phyloP scores from a whole-genome alignment of 1,139 yeast species.

The Yamadazyma dendronema region DNA sequence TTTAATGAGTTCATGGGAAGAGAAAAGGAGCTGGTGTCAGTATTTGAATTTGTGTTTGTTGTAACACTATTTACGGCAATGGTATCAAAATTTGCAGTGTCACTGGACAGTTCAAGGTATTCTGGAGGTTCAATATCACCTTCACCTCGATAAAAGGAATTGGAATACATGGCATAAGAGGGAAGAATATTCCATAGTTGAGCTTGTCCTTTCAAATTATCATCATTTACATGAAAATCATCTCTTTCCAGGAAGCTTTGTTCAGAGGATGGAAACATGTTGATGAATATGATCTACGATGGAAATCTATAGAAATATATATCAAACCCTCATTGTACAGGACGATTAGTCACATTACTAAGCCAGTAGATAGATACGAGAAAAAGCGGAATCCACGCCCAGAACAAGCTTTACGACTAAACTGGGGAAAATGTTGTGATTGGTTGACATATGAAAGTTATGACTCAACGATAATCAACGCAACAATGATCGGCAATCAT shows the following conservation, averaged over 20 bases:
- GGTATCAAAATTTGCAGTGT: background rate
- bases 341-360: background rate
- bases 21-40: too few relatives aligned
- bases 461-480: too few relatives aligned
- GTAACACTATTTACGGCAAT: background rate
- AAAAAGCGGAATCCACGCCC: too few relatives aligned
- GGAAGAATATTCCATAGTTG: slow-evolving; percentile 31
- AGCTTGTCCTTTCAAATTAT: slow-evolving; percentile 11
- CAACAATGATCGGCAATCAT: too few relatives aligned
- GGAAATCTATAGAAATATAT: background rate
- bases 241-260: slow-evolving; percentile 8
- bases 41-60: background rate
- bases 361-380: too few relatives aligned
- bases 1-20: too few relatives aligned
- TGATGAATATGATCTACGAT: background rate
- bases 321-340: background rate
- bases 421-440: too few relatives aligned
- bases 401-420: too few relatives aligned
- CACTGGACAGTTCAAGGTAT: slow-evolving; percentile 6
- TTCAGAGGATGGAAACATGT: slow-evolving; percentile 4
- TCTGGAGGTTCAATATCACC: slow-evolving; percentile 16
- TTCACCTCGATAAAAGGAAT: slow-evolving; percentile 8
- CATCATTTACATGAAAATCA: slow-evolving; percentile 7
- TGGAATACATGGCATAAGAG: slow-evolving; percentile 24
- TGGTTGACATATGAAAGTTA: too few relatives aligned